Evolutionary conservation across 2,329 filamentous ascomycete genomes (phyloP), one percentile per base, ranked within the genome.

Genomic region (Saccharata proteae): DNA sequence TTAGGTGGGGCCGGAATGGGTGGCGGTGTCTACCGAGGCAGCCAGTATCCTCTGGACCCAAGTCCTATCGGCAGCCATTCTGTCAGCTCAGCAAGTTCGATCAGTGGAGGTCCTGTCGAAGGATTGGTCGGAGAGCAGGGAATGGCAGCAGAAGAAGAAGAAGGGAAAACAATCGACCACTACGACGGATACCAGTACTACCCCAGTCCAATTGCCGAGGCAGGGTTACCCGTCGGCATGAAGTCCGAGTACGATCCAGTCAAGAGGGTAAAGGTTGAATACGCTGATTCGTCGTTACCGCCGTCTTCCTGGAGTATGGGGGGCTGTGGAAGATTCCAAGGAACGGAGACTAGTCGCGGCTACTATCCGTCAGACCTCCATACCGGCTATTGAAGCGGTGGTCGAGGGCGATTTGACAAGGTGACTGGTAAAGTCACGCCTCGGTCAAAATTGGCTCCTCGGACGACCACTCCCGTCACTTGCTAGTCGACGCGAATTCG

Each of bases 181-280:
- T 52, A 48, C 20, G 52, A 58, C 13, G 58, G 58, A 10, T 66
- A 66, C 40, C 55, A 57, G n/a, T 65, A 66, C 45, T 62, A 57
- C 21, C 59, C 61, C 1, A 46, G 48, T 3, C 47, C 61, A 2
- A 48, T 65, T 19, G 63, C 62, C 42, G 59, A 65, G 30, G 33
- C 36, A 10, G 47, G 42, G 4, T 43, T 58, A 5, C 40, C 44
- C 26, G 37, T 40, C 16, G 48, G 46, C 4, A 10, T 44, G 12
- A 58, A 56, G 32, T 26, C 46, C 4, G 53, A 58, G 29, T 46
- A 60, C 35, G 42, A 49, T 39, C 39, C 52, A 35, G 33, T 54
- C 36, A 57, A 43, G 34, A 54, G 41, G 40, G 51, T 63, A 40
- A 63, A 64, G 39, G 51, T 58, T 22, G 61, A 64, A 36, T 59